A percentile compares a stretch with the other conserved stretches of the same genome.
Conservation (phyloP, 768 basidiomycete genomes). For the Russula olivacea region DNA sequence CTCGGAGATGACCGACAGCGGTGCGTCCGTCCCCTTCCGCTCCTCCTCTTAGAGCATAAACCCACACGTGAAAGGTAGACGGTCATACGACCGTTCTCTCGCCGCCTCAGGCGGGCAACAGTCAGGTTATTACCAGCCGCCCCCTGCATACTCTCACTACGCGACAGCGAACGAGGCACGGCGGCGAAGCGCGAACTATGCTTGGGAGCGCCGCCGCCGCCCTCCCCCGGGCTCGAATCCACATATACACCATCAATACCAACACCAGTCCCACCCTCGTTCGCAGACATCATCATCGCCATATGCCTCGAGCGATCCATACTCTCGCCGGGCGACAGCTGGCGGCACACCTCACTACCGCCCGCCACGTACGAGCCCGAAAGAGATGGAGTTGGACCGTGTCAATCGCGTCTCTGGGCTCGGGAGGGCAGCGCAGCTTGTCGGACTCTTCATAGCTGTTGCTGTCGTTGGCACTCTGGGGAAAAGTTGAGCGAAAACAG, state of each 20-base stretch:
- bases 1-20: slow-evolving; percentile 43
- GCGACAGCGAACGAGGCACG: slow-evolving; percentile 30
- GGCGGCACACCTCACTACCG: neutral
- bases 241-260: neutral
- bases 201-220: slow-evolving; percentile 32
- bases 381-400: slow-evolving; percentile 19
- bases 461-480: slow-evolving; percentile 18
- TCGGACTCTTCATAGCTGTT: slow-evolving; percentile 18
- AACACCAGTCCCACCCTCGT: neutral
- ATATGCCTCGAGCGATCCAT: neutral
- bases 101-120: neutral
- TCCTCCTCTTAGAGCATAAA: neutral
- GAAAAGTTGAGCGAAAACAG: neutral
- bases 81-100: slow-evolving; percentile 34
- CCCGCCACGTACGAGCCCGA: slow-evolving; percentile 19
- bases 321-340: neutral
- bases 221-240: slow-evolving; percentile 18
- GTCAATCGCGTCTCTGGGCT: slow-evolving; percentile 21
- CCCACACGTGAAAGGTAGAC: slow-evolving; percentile 23
- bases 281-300: neutral
- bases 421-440: slow-evolving; percentile 21
- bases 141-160: slow-evolving; percentile 16
- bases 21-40: slow-evolving; percentile 27
- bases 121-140: slow-evolving; percentile 17
- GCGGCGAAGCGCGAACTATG: slow-evolving; percentile 35